Evolutionary conservation across 345 rosid genomes (phyloP), one percentile per base, ranked within the genome.

Genomic region (Eucalyptus cloeziana): DNA sequence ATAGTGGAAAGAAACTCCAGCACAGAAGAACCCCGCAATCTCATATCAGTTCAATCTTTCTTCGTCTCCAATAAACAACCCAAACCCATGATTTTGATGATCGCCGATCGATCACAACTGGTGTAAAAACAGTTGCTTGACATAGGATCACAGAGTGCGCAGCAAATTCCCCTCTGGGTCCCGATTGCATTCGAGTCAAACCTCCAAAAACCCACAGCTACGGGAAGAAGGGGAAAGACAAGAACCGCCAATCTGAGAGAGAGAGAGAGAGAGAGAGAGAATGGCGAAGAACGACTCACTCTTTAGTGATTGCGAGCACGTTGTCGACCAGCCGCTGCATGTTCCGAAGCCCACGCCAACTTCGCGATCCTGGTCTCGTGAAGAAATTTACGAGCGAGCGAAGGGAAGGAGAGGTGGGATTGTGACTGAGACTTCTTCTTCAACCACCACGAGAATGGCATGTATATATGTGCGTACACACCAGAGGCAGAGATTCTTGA

Each of bases 241-340:
- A 69, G 52, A 79, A 16, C 30, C 83, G 47, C 40, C 49, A 49
- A 86, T 27, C 49, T 9, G 33, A 60, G 80, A 58, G 86, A 37
- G 76, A 49, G 86, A 33, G 76, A 49, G 22, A 47, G 79, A 83
- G 24, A 60, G 79, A 83, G 86, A 37, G 45, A 27, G 24, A 51
- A 86, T 15, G 87, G 87, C 58, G 54, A 86, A 15, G 79, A 87
- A 86, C 25, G 88, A 92, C 98, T 94, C 90, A 97, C 99, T 98
- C 99, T 91, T 98, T 98, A 88, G 95, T 83, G 6, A 96, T 94
- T 87, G 98, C 99, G 87, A 98, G 97, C 89, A 93, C 94, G 91
- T 93, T 89, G 90, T 98, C 99, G 81, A 97, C 99, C 86, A 95
- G 90, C 87, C 97, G 93, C 95, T 94, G 97, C 96, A 98, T 95